phyloP scores from a whole-genome alignment of 768 basidiomycete genomes.

The Boletus sp. region DNA sequence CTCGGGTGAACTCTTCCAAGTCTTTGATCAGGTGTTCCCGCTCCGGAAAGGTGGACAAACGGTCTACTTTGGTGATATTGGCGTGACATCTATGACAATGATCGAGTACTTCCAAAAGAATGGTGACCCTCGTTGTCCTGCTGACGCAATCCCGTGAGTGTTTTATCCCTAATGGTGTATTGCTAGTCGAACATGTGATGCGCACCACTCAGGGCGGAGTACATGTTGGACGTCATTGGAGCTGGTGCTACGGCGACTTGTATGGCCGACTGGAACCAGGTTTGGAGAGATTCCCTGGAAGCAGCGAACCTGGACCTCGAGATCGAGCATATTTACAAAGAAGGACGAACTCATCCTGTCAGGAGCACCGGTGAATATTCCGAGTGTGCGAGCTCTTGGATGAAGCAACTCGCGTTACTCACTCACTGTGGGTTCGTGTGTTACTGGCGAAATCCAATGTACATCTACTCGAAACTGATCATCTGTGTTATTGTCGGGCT shows the following conservation, averaged over 20 bases:
- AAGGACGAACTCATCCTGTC: constrained; percentile 22
- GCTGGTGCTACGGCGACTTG: constrained; percentile 51
- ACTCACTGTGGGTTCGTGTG: constrained; percentile 30
- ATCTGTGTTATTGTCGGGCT: constrained; percentile 35
- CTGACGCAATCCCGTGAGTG: constrained; percentile 27
- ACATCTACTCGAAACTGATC: constrained; percentile 39
- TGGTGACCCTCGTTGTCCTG: constrained; percentile 18
- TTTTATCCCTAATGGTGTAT: background rate
- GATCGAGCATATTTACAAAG: constrained; percentile 45
- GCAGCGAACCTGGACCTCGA: constrained; percentile 37
- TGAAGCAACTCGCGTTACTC: constrained; percentile 34
- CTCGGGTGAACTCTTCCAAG: constrained; percentile 49
- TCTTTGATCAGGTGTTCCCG: constrained; percentile 50
- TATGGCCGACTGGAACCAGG: constrained; percentile 47
- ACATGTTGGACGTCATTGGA: constrained; percentile 54
- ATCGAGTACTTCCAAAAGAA: constrained; percentile 25
- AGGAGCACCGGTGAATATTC: constrained; percentile 20
- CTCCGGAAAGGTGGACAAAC: constrained; percentile 57
- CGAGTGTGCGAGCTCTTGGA: constrained; percentile 41
- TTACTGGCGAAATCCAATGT: constrained; percentile 42
- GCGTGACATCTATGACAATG: constrained; percentile 21
- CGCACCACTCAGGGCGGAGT: constrained; percentile 38
- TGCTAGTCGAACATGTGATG: background rate
- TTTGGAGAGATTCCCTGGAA: constrained; percentile 48
- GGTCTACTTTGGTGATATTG: constrained; percentile 61